Evolutionary conservation across 495 filamentous ascomycete species (phyloP), one percentile per base, ranked within the genome.

Genomic region (Tuber indicum): DNA sequence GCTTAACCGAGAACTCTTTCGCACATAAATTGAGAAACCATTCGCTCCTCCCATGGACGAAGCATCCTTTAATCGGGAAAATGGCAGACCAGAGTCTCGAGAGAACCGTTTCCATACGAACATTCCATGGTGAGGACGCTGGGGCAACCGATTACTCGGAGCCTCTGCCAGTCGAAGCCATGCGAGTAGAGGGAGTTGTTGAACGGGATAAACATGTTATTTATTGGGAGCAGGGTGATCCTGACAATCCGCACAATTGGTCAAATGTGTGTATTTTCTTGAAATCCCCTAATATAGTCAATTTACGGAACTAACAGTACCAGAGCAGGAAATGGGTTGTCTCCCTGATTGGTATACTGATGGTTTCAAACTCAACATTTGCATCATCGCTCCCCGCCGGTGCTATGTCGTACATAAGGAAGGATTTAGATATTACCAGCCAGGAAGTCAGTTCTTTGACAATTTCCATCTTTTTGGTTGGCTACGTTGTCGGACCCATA

Each of bases 171-270:
- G 74, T 72, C 39, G 46, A 74, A 32, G 77, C 73, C 23, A 74
- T 49, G 44, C 78, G 75, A 62, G 77, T 81, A 46, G 74, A 71
- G 16, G 74, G 80, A 46, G 76, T 75, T 44, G 73, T 75, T 62
- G 73, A 46, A 6, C 75, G 76, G 1, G 49, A 73, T 72, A 73
- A 66, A 74, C 77, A 81, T 39, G 73, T 76, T 36, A 77, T 83
- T 42, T 75, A 84, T 69, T 89, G 89, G 78, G 79, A 82, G 14
- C 83, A 83, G 4, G 84, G 81, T 6, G 88, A 89, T 76, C 84
- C 86, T 72, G 86, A 87, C 62, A 87, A 89, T 74, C 88, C 88
- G 6, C 85, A 86, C 42, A 88, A 89, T 77, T 89, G 88, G 88
- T 84, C 85, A 49, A 76, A 75, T 76, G 71, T 39, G 39, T 74